A percentile compares a stretch with the other conserved stretches of the same genome.
Conservation (phyloP, 2,329 filamentous ascomycete genomes). For the Cytospora chrysosperma region DNA sequence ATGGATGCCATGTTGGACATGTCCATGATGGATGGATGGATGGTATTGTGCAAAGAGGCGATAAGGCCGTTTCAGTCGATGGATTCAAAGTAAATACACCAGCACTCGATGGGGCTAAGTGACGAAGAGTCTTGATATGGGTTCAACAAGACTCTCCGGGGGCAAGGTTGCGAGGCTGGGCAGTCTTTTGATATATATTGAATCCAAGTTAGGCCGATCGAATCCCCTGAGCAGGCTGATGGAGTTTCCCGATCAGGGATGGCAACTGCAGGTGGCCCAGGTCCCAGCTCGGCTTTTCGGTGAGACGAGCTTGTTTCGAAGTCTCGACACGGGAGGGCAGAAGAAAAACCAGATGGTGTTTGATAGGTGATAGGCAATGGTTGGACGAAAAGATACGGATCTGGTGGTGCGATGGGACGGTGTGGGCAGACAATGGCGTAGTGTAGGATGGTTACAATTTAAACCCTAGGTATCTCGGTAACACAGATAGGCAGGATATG, state of each 20-base stretch:
- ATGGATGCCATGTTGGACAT: constrained; percentile 21
- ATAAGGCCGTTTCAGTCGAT: constrained; percentile 6
- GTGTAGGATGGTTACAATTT: constrained; percentile 38
- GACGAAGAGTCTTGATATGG: constrained; percentile 20
- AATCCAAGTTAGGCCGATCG: not conserved
- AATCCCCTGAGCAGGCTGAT: not conserved
- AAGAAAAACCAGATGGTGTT: constrained; percentile 2
- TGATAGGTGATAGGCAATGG: constrained; percentile 2
- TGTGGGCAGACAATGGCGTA: constrained; percentile 25
- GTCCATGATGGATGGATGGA: not conserved
- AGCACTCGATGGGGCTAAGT: constrained; percentile 1
- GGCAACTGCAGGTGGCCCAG: not conserved
- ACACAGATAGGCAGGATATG: not conserved
- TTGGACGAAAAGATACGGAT: constrained; percentile 9
- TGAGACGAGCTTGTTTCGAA: not conserved
- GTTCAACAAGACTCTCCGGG: constrained; percentile 21
- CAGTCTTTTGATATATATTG: constrained; percentile 9
- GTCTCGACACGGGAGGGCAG: not conserved
- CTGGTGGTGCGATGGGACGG: constrained; percentile 21
- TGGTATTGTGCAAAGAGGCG: constrained; percentile 6
- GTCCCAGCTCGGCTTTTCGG: constrained; percentile 18
- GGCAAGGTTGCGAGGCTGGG: constrained; percentile 13
- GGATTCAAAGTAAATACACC: constrained; percentile 6
- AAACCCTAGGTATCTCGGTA: not conserved
- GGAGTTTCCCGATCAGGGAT: constrained; percentile 5